These are phyloP conservation scores for Metschnikowia proteae DNA, from an alignment of 805 yeast genomes.

Conservation along the genomic window DNA sequence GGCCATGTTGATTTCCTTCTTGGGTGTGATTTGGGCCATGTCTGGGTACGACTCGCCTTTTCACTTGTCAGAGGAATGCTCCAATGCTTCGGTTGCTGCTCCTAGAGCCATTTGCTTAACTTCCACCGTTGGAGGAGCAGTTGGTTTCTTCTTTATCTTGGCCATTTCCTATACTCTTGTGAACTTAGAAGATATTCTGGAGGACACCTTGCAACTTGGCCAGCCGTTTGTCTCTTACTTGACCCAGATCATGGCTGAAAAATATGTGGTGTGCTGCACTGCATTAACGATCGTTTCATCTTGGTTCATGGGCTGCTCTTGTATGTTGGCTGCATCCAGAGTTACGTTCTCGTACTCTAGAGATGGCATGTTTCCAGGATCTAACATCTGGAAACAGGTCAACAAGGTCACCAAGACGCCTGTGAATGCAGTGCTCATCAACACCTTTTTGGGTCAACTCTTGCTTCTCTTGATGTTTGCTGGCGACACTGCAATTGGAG, in stretches of 20 bases:
- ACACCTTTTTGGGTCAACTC: slow-evolving; percentile 52
- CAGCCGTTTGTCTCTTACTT: slow-evolving; percentile 59
- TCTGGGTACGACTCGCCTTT: slow-evolving; percentile 74
- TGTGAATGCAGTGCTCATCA: slow-evolving; percentile 59
- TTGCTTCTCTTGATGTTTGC: slow-evolving; percentile 57
- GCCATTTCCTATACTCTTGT: slow-evolving; percentile 61
- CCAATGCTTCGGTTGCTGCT: slow-evolving; percentile 59
- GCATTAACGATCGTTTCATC: slow-evolving; percentile 42
- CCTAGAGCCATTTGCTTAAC: slow-evolving; percentile 67
- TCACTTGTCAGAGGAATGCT: slow-evolving; percentile 70
- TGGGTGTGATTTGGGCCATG: slow-evolving; percentile 70
- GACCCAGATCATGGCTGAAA: slow-evolving; percentile 43
- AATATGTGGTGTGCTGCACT: slow-evolving; percentile 41
- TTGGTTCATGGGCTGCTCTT: slow-evolving; percentile 52
- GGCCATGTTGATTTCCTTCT: slow-evolving; percentile 51
- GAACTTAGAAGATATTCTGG: slow-evolving; percentile 43
- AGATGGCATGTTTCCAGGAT: slow-evolving; percentile 63
- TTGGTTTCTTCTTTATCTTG: slow-evolving; percentile 56
- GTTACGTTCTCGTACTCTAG: slow-evolving; percentile 66
- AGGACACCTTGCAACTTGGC: slow-evolving; percentile 47
- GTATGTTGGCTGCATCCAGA: slow-evolving; percentile 64
- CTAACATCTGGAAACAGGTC: slow-evolving; percentile 47
- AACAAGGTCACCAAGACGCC: slow-evolving; percentile 56
- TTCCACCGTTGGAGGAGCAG: slow-evolving; percentile 48
- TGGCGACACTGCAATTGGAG: slow-evolving; percentile 63